These are phyloP conservation scores for Musa troglodytarum DNA, from an alignment of 176 grass and related monocot species.

Conservation along the genomic window DNA sequence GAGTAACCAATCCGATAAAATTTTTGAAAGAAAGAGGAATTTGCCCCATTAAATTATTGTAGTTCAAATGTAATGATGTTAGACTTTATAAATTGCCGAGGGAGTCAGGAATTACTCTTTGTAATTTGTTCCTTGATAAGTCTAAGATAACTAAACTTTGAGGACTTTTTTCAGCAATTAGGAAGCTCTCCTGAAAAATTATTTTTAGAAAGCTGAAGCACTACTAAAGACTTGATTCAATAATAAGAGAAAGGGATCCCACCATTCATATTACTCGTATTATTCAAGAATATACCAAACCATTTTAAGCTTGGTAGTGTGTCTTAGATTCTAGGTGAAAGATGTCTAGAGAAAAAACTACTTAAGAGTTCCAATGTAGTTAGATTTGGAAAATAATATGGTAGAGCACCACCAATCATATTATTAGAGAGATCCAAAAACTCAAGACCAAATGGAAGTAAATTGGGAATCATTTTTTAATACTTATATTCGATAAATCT, in stretches of 20 bases:
- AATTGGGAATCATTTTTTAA: too few relatives aligned
- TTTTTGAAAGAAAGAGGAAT: too few relatives aligned
- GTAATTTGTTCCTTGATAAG: not conserved
- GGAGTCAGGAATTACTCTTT: not conserved
- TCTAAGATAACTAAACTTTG: not conserved
- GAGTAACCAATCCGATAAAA: too few relatives aligned
- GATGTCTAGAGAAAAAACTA: not conserved
- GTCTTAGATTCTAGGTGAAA: not conserved
- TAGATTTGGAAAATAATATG: not conserved
- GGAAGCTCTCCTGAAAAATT: not conserved
- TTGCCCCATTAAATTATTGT: too few relatives aligned
- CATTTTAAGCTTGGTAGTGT: not conserved
- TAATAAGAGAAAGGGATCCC: not conserved
- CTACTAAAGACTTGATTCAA: not conserved
- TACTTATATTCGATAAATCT: too few relatives aligned
- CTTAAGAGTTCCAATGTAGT: too few relatives aligned
- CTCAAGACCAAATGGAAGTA: too few relatives aligned
- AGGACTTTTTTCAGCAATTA: not conserved
- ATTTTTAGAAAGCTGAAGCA: not conserved
- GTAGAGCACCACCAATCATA: too few relatives aligned
- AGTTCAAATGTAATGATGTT: too few relatives aligned
- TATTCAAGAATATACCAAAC: not conserved
- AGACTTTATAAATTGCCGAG: not conserved
- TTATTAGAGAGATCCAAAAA: too few relatives aligned
- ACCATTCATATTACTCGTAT: too few relatives aligned